Percentiles rank a stretch among this genome's conserved stretches.
These are phyloP conservation scores for Eutrema salsugineum DNA, from an alignment of 441 rosid species.

Conservation along the genomic window DNA sequence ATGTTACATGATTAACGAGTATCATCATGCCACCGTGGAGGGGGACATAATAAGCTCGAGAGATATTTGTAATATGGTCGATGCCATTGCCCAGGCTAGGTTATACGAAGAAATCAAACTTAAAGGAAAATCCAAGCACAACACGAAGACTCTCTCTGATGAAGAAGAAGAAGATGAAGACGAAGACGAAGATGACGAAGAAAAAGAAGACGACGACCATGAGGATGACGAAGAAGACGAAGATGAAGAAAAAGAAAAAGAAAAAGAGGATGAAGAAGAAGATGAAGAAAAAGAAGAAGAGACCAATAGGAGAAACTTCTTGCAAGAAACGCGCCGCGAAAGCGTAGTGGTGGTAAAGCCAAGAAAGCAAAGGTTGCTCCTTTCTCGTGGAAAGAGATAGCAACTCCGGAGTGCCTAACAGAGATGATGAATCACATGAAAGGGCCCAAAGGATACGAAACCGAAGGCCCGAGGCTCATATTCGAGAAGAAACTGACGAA, in stretches of 20 bases:
- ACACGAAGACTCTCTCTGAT: background rate
- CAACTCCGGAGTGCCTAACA: background rate
- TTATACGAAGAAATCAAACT: background rate
- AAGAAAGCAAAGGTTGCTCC: slow-evolving; percentile 9
- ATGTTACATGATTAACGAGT: too few species aligned
- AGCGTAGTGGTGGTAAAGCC: background rate
- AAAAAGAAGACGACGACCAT: too few species aligned
- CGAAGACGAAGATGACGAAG: too few species aligned
- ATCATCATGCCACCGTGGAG: too few species aligned
- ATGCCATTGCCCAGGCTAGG: too few species aligned
- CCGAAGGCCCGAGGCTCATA: background rate
- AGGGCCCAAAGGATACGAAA: background rate
- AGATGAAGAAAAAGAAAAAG: too few species aligned
- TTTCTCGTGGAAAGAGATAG: slow-evolving; percentile 12
- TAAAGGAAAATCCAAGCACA: background rate
- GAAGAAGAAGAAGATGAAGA: background rate
- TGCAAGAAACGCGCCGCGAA: slow-evolving; percentile 4
- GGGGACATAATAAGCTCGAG: too few species aligned
- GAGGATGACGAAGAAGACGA: too few species aligned
- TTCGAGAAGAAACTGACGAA: background rate
- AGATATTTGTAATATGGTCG: too few species aligned
- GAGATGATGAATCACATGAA: background rate
- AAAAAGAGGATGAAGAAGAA: too few species aligned
- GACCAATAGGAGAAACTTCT: too few species aligned
- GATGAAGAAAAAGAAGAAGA: too few species aligned